Evolutionary conservation across 1,139 yeast genomes (phyloP).

Genomic region (Geotrichum candidum): DNA sequence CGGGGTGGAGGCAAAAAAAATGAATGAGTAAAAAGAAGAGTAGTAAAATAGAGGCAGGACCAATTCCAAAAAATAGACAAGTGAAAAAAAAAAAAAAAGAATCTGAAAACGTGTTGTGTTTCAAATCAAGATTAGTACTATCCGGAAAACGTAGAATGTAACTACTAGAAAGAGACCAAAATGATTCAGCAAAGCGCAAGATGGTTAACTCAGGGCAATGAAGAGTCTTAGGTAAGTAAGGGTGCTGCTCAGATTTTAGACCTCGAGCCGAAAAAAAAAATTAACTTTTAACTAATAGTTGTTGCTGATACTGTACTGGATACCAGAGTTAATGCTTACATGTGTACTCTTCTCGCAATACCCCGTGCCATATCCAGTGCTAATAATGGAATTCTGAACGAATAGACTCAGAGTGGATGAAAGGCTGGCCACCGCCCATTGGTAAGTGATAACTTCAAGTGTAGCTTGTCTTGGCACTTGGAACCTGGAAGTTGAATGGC

Average conservation of each 20-base stretch:
- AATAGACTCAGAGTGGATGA: no score
- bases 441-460: neutral
- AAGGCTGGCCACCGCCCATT: neutral
- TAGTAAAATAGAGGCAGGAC: no score
- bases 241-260: neutral
- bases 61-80: neutral
- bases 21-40: no score
- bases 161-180: neutral
- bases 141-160: neutral
- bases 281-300: neutral
- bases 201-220: neutral
- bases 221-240: neutral
- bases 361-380: no score
- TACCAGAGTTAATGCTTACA: no score
- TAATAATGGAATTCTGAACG: no score
- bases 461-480: neutral
- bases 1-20: neutral
- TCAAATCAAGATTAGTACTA: neutral
- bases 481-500: neutral
- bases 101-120: neutral
- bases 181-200: neutral
- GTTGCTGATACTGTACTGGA: neutral
- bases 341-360: no score
- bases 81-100: neutral
- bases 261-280: neutral